Conservation (phyloP, 257 asterid genomes). For the Nicotiana tabacum region DNA sequence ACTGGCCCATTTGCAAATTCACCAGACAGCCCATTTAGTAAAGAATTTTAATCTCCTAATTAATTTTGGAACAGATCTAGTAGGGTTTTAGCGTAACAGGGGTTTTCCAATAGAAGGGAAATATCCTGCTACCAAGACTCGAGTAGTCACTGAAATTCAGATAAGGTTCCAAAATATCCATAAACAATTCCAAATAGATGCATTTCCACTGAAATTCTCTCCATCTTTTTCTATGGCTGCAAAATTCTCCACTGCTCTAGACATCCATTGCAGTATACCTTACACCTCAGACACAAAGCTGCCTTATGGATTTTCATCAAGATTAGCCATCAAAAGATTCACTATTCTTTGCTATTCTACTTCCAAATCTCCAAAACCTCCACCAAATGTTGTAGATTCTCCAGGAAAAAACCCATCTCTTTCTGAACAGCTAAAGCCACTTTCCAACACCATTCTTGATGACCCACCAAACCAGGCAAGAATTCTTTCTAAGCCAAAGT, state of each 20-base stretch:
- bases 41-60: not conserved
- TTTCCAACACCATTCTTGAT: conserved; percentile 58
- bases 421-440: conserved; percentile 81
- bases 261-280: conserved; percentile 29
- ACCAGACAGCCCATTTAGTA: not conserved
- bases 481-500: conserved; percentile 69
- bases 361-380: conserved; percentile 30
- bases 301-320: conserved; percentile 29
- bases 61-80: not conserved
- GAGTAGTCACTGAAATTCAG: conserved; percentile 7
- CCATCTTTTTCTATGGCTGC: conserved; percentile 51
- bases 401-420: conserved; percentile 46
- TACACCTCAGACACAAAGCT: conserved; percentile 38
- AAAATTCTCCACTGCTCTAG: conserved; percentile 41
- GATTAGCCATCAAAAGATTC: conserved; percentile 32
- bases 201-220: not conserved
- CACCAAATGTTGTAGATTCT: conserved; percentile 29
- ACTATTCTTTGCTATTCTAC: conserved; percentile 35
- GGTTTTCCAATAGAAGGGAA: not conserved
- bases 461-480: conserved; percentile 50
- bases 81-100: not conserved
- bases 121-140: not conserved
- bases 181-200: not conserved
- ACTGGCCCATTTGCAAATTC: not conserved
- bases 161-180: conserved; percentile 36